These are phyloP conservation scores for Madurella fahalii DNA, from an alignment of 2,329 filamentous ascomycete genomes.

Conservation along the genomic window DNA sequence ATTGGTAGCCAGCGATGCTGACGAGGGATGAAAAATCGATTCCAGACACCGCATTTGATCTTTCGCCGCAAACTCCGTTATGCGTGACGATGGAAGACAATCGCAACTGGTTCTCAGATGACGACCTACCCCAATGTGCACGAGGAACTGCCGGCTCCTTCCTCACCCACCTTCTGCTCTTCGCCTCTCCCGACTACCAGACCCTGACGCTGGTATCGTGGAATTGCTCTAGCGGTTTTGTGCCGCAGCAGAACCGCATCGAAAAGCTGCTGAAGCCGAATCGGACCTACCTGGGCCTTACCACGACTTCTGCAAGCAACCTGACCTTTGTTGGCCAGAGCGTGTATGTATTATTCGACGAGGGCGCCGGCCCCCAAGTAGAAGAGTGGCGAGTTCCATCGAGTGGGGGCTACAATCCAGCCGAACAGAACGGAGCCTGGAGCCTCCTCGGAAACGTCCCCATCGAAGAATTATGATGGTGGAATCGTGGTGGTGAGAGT, in stretches of 20 bases:
- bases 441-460: no score
- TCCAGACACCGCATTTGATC: neutral
- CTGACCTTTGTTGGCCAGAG: constrained; percentile 9
- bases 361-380: constrained; percentile 4
- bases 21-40: neutral
- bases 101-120: constrained; percentile 2
- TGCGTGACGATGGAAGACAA: constrained; percentile 12
- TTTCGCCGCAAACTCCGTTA: constrained; percentile 5
- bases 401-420: no score
- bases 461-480: no score
- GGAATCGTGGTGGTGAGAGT: no score
- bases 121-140: constrained; percentile 9
- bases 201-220: constrained; percentile 7
- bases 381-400: constrained; percentile 14
- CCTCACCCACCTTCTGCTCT: constrained; percentile 11
- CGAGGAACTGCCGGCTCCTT: neutral
- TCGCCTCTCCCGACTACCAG: constrained; percentile 6
- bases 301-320: constrained; percentile 3
- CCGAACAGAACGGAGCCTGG: no score
- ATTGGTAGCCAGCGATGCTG: neutral
- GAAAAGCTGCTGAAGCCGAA: constrained; percentile 5
- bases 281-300: constrained; percentile 9
- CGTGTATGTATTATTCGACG: constrained; percentile 12
- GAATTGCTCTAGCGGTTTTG: constrained; percentile 16
- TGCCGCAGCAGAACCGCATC: constrained; percentile 5